Evolutionary conservation across 139 green algal genomes (phyloP), one percentile per base, ranked within the genome.

Genomic region (Limnomonas spitsbergensis): DNA sequence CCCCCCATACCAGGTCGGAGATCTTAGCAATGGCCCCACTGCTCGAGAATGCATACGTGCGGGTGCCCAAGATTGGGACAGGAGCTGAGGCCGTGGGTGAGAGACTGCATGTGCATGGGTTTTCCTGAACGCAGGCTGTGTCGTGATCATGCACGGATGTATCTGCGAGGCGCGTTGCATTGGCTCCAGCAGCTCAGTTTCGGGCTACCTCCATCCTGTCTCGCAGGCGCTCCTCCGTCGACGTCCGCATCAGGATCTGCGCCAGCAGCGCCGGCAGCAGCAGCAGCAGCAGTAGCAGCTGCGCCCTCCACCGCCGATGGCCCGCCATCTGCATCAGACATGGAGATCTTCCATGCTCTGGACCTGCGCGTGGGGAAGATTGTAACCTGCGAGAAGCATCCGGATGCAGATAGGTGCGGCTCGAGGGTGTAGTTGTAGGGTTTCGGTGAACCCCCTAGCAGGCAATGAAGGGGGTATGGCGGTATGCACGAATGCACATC

Each of bases 281-380:
- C 61, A 38, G 7, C 35, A 66, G 31, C 2, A 4, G 39, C 69
- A 38, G 26, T 27, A 34, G 38, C 75, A 34, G 75, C 29, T 31
- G 32, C 42, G 9, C 7, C 42, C 0, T n/a, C 2, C 7, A 32
- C 26, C 29, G 14, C 38, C 20, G 7, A 40, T n/a, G n/a, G n/a
- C 27, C 1, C 4, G 1, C 6, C 27, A 14, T 67, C 56, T 26
- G 39, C 27, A 34, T 9, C 52, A 3, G 76, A 36, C 3, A 27
- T 40, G 34, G 24, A 74, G 68, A 32, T 47, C 7, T 74, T 74
- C 26, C 4, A 74, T 29, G 68, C 80, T 24, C 75, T 92, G 36
- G 90, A 94, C 42, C 83, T 94, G 53, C 78, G 90, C 0, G 88
- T 93, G 35, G 90, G 90, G 0, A 82, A 80, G 32, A 93, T 94